These are phyloP conservation scores for Mucor piriformis DNA, from an alignment of 371 early-diverging fungal genomes.

Conservation along the genomic window DNA sequence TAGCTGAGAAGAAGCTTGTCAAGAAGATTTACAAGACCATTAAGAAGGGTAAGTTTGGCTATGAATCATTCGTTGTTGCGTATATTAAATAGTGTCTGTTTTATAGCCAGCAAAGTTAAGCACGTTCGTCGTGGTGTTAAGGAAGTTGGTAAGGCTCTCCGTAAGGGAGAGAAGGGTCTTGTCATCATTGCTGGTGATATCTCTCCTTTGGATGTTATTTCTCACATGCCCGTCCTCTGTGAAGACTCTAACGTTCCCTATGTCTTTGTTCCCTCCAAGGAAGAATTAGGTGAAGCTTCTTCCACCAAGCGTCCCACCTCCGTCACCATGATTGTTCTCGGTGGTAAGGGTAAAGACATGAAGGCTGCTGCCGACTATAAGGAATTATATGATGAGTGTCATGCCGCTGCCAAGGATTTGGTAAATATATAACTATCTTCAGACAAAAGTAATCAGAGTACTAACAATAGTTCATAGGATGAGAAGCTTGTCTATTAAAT, in stretches of 20 bases:
- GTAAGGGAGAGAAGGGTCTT: conserved; percentile 95
- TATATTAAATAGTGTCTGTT: neutral
- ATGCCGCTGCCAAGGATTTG: conserved; percentile 66
- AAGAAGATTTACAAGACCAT: conserved; percentile 92
- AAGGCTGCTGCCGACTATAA: conserved; percentile 79
- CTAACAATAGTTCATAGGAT: conserved; percentile 21
- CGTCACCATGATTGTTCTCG: conserved; percentile 85
- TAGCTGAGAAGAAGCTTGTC: conserved; percentile 89
- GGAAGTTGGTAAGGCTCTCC: conserved; percentile 95
- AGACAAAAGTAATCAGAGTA: neutral
- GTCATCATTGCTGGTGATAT: conserved; percentile 96
- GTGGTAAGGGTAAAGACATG: conserved; percentile 72
- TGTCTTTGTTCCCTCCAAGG: conserved; percentile 92
- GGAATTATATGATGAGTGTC: conserved; percentile 82
- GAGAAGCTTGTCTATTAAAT: conserved; percentile 41
- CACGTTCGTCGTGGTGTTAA: conserved; percentile 95
- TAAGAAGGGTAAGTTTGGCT: conserved; percentile 83
- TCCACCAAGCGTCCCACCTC: conserved; percentile 95
- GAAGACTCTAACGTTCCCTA: conserved; percentile 96
- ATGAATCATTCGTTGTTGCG: neutral
- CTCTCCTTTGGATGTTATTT: conserved; percentile 96
- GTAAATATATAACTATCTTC: conserved; percentile 35
- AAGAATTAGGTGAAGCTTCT: conserved; percentile 90
- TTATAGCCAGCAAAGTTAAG: conserved; percentile 86
- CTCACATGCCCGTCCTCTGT: conserved; percentile 97